Evolutionary conservation across 352 stramenopile genomes (phyloP).

Genomic region (Phytophthora pini): DNA sequence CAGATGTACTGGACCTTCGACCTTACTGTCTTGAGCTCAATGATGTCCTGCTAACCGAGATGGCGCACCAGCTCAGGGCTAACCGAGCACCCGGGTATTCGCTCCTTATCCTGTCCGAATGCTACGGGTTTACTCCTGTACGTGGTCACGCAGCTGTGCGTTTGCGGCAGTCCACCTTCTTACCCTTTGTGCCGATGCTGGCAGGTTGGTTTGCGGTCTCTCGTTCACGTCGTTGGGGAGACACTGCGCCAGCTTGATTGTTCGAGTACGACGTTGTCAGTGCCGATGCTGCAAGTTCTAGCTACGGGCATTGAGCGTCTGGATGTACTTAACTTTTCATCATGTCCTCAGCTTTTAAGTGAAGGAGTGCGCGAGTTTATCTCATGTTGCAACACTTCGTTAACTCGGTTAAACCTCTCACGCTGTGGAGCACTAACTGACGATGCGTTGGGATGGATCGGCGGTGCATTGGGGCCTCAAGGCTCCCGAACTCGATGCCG

Average conservation of each 20-base stretch:
- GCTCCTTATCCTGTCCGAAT: constrained; percentile 58
- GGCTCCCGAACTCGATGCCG: constrained; percentile 68
- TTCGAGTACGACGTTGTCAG: constrained; percentile 53
- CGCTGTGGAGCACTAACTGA: constrained; percentile 68
- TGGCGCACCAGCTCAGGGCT: constrained; percentile 57
- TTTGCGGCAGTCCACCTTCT: background rate
- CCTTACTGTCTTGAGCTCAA: constrained; percentile 52
- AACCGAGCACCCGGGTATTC: constrained; percentile 56
- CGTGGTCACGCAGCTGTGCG: constrained; percentile 8
- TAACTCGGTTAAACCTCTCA: constrained; percentile 69
- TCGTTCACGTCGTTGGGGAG: constrained; percentile 64
- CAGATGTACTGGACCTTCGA: constrained; percentile 65
- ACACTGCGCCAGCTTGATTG: constrained; percentile 58
- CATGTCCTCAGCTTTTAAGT: constrained; percentile 55
- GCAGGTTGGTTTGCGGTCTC: constrained; percentile 76
- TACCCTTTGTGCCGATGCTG: constrained; percentile 7
- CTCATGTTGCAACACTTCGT: constrained; percentile 63
- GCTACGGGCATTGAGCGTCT: constrained; percentile 67
- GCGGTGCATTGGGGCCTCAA: constrained; percentile 65
- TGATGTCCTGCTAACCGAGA: constrained; percentile 65
- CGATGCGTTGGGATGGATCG: constrained; percentile 76
- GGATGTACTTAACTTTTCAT: constrained; percentile 66
- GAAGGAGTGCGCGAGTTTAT: constrained; percentile 74
- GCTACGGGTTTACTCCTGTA: constrained; percentile 56
- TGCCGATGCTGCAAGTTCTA: constrained; percentile 76